Evolutionary conservation across 495 filamentous ascomycete genomes (phyloP), one percentile per base, ranked within the genome.

Genomic region (Geoglossum glabrum): DNA sequence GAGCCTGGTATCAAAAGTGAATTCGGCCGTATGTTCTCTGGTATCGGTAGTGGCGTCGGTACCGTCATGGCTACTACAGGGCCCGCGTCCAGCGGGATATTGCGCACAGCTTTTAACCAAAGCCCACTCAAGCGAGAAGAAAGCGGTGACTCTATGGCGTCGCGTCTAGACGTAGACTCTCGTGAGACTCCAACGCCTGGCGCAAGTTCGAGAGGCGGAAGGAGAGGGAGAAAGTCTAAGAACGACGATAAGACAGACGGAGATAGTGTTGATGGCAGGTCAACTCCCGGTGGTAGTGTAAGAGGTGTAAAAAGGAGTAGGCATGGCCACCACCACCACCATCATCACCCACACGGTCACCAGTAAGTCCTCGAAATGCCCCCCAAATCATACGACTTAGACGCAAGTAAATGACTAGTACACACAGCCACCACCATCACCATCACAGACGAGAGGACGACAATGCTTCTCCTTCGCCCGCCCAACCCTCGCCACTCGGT

Each of bases 1-100:
- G 87, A 93, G 62, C 82, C 88, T 0, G 80, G 80, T 10, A 89
- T 95, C 64, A 95, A 94, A 74, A 89, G 81, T 66, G 89, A 94
- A 63, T 85, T 95, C 65, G 87, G 87, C 9, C 79, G 86, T 31
- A 90, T 95, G 72, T 95, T 95, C 69, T 84, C 85, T 3, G 89
- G 89, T 21, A 84, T 95, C 62, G 88, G 89, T 40, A 90, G 83
- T 68, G 89, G 88, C 45, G 81, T 90, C 6, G 82, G 85, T 30
- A 79, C 76, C 47, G 75, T 79, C 46, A 74, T 76, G 0, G 74
- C 76, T 13, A 73, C 76, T 4, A 63, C 75, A 9, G 74, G 71
- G 9, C 62, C 65, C 15, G 23, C 26, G 8, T 15, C 56, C 15
- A 19, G 33, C 17, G 56, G 56, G 11, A 26, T 23, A 23, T 26